Evolutionary conservation across 2,329 filamentous ascomycete genomes (phyloP).

Genomic region (Monosporascus sp.): DNA sequence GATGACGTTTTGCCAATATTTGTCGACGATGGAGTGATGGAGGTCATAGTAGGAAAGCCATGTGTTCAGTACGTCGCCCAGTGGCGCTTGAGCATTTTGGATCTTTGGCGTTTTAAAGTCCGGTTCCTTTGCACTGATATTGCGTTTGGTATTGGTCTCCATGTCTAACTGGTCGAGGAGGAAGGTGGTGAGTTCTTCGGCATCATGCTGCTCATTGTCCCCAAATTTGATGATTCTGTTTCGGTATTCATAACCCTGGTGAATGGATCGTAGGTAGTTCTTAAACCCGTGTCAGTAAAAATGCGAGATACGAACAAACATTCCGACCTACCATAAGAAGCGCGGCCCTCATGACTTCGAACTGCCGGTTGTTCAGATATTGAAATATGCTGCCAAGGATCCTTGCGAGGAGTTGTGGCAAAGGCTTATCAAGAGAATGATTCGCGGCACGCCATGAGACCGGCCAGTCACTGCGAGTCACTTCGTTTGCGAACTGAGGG

Average conservation of each 20-base stretch:
- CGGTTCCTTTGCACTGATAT: constrained; percentile 29
- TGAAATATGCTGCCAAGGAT: constrained; percentile 55
- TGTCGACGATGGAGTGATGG: constrained; percentile 71
- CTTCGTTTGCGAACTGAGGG: constrained; percentile 57
- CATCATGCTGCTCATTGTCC: constrained; percentile 77
- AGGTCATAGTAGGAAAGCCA: constrained; percentile 67
- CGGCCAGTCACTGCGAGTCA: constrained; percentile 55
- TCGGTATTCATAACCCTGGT: constrained; percentile 26
- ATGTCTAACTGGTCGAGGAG: constrained; percentile 76
- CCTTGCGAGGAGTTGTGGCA: constrained; percentile 53
- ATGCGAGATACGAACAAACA: neutral
- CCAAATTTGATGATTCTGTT: constrained; percentile 49
- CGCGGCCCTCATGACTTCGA: constrained; percentile 45
- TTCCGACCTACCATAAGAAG: constrained; percentile 49
- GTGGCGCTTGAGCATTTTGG: constrained; percentile 21
- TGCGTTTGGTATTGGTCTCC: constrained; percentile 66
- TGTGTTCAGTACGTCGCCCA: constrained; percentile 62
- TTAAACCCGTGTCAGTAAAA: constrained; percentile 26
- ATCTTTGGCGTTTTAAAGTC: constrained; percentile 13
- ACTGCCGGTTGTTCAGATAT: constrained; percentile 48
- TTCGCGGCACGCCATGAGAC: constrained; percentile 62
- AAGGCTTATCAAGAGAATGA: constrained; percentile 48
- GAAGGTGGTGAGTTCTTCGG: constrained; percentile 84
- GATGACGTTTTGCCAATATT: constrained; percentile 68
- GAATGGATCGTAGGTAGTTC: constrained; percentile 61